Base-by-base conservation (phyloP, 768 basidiomycete species). In the Xerocomellus chrysenteron region DNA sequence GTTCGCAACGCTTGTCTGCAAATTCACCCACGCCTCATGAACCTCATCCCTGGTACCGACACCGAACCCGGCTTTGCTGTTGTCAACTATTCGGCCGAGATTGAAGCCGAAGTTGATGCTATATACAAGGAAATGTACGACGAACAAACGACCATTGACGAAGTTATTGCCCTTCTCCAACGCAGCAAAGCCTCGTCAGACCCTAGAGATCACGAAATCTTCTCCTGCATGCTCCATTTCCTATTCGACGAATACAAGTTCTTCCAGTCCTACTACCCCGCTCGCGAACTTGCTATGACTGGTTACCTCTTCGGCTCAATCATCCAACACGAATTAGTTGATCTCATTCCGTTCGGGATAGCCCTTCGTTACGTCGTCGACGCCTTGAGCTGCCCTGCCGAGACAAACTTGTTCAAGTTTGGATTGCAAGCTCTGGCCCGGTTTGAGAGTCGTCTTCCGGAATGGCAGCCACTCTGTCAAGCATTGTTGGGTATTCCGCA, bases 241-340 rank as follows among this genome's bases (percentile, higher is more conserved):
- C 84, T 99, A 43, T 98, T 99, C 75, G 97, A 98, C 83, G 97
- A 99, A 76, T 97, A 97, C 85, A 95, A 94, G 68, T 99, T 98
- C 80, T 97, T 98, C 84, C 93, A 96, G 69, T 89, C 90, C 40
- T 97, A 89, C 74, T 94, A 94, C 66, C 97, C 97, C 26, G 80
- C 90, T 39, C 90, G 94, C 61, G 94, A 98, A 75, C 81, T 98
- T 45, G 86, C 87, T 50, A 94, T 98, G 86, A 98, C 97, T 8
- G 97, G 92, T 46, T 89, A 93, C 67, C 82, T 99, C 30, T 98
- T 98, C 60, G 97, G 97, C 35, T 94, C 94, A 32, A 83, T 99
- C 65, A 97, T 99, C 62, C 92, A 97, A 62, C 85, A 90, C 68
- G 87, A 92, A 64, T 83, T 99, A 48, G 87, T 99, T 65, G 93